These are phyloP conservation scores for Hanseniaspora lachancei DNA, from an alignment of 805 yeast species.

Conservation along the genomic window DNA sequence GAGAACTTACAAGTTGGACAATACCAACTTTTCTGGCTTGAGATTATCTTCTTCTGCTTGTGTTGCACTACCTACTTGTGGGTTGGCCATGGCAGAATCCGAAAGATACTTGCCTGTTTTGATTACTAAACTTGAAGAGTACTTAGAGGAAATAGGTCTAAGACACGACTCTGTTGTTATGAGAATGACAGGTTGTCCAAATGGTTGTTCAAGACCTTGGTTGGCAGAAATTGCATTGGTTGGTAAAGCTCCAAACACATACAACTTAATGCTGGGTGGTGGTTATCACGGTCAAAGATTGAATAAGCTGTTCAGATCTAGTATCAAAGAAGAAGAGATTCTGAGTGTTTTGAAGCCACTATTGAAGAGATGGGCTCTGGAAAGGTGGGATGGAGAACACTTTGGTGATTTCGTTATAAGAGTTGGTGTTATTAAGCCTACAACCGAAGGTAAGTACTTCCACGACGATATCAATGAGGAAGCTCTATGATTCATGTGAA, in stretches of 20 bases:
- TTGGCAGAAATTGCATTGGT: slow-evolving; percentile 89
- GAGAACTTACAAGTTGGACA: slow-evolving; percentile 67
- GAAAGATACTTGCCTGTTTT: slow-evolving; percentile 78
- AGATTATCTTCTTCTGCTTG: slow-evolving; percentile 89
- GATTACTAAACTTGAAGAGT: slow-evolving; percentile 67
- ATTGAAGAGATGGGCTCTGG: slow-evolving; percentile 88
- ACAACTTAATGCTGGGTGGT: slow-evolving; percentile 90
- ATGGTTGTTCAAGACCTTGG: slow-evolving; percentile 98
- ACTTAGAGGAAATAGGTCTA: slow-evolving; percentile 80
- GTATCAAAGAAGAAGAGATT: slow-evolving; percentile 83
- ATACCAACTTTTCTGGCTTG: slow-evolving; percentile 66
- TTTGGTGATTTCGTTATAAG: slow-evolving; percentile 90
- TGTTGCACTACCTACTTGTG: slow-evolving; percentile 98
- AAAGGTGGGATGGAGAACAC: slow-evolving; percentile 81
- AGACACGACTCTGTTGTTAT: slow-evolving; percentile 88
- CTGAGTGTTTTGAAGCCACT: slow-evolving; percentile 63
- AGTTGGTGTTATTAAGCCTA: slow-evolving; percentile 75
- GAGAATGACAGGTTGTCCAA: slow-evolving; percentile 99
- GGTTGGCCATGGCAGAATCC: slow-evolving; percentile 96
- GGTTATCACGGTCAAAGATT: slow-evolving; percentile 87
- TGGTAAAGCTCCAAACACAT: slow-evolving; percentile 89
- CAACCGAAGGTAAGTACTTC: slow-evolving; percentile 82
- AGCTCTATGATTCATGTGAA: slow-evolving; percentile 27
- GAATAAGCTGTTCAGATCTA: slow-evolving; percentile 77
- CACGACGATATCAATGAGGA: slow-evolving; percentile 87